Evolutionary conservation across 345 rosid species (phyloP), one percentile per base, ranked within the genome.

Genomic region (Trapa incisa): DNA sequence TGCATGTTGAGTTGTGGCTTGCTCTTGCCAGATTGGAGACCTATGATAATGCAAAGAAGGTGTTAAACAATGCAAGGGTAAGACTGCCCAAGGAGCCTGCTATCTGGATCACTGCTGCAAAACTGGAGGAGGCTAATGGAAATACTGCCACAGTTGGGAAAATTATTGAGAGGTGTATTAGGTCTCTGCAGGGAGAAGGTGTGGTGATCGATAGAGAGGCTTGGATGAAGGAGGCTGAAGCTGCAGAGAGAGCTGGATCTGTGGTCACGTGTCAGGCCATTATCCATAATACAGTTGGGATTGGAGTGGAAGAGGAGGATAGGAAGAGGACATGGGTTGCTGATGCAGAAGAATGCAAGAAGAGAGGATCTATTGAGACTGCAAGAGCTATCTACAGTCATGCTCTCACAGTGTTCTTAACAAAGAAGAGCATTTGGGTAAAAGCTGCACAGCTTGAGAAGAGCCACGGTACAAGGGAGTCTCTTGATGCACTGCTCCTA

Each of bases 311-410:
- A 66, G 96, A 92, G 73, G 96, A 92, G 75, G 98, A 92, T 82
- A 86, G 98, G 77, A 89, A 92, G 79, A 82, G 98, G 78, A 92
- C 98, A 29, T 92, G 96, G 96, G 96, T 92, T 54, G 98, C 96
- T 50, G 98, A 92, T 86, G 98, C 96, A 5, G 98, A 89, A 73
- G 98, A 92, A 76, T 89, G 96, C 81, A 89, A 85, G 82, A 92
- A 89, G 81, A 82, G 93, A 71, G 91, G 88, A 53, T 87, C 93
- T 48, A 85, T 89, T 65, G 96, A 89, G 84, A 89, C 98, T 29
- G 91, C 95, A 17, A 82, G 96, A 78, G 98, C 96, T 60, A 87
- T 92, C 69, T 92, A 89, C 63, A 88, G 83, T 29, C 96, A 87
- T 73, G 88, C 96, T 14, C 88, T 89, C 43, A 89, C 88, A 6